Percentiles rank a stretch among this genome's conserved stretches.
phyloP scores from a whole-genome alignment of 192 early-diverging fungal species.

The Backusella westeae region DNA sequence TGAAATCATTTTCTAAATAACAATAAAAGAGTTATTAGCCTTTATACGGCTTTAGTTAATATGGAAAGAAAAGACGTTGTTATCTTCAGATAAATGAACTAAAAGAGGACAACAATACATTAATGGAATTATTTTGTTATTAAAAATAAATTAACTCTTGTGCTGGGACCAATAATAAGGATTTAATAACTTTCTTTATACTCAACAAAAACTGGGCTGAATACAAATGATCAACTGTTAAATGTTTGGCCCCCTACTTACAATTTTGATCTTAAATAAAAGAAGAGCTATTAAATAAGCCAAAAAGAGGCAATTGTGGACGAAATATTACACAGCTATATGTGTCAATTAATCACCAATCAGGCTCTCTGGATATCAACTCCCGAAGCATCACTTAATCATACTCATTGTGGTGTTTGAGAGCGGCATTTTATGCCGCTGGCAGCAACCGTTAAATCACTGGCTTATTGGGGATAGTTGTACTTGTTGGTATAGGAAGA shows the following conservation, averaged over 20 bases:
- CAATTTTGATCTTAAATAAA: too few relatives aligned
- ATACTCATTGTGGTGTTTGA: neutral
- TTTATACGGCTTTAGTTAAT: neutral
- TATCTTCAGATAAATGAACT: neutral
- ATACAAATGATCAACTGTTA: too few relatives aligned
- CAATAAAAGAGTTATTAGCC: too few relatives aligned
- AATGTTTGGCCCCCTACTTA: too few relatives aligned
- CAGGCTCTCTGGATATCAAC: neutral
- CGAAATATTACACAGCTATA: neutral
- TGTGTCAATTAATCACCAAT: neutral
- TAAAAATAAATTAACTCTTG: neutral
- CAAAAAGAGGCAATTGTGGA: neutral
- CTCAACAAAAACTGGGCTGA: too few relatives aligned
- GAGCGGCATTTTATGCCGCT: neutral
- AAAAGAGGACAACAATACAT: neutral
- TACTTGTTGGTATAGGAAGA: neutral
- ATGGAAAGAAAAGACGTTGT: neutral
- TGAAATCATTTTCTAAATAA: too few relatives aligned
- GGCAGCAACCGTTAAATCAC: neutral
- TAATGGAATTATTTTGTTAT: neutral
- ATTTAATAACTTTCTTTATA: too few relatives aligned
- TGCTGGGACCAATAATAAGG: neutral
- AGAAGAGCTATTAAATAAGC: neutral
- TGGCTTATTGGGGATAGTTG: neutral
- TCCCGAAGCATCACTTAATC: neutral